phyloP scores from a whole-genome alignment of 192 early-diverging fungal species.

The Pilaira anomala region DNA sequence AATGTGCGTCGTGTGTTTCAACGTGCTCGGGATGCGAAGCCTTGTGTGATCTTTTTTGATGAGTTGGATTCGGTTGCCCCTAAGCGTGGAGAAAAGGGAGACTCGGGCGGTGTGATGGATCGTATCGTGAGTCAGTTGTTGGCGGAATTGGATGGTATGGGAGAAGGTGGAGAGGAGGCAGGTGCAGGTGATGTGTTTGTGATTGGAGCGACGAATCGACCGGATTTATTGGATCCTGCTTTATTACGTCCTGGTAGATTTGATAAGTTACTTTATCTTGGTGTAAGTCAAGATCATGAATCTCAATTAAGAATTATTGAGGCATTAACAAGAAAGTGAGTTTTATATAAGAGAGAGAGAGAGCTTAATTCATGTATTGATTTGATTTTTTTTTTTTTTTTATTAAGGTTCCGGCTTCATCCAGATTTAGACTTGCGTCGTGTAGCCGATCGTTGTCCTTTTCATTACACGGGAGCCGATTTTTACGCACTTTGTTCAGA shows the following conservation, averaged over 20 bases:
- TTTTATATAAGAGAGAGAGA: background rate
- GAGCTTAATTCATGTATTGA: no score
- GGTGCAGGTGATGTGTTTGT: conserved; percentile 86
- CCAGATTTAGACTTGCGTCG: conserved; percentile 69
- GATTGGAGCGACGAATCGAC: conserved; percentile 97
- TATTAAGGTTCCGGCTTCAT: conserved; percentile 73
- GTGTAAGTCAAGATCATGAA: conserved; percentile 88
- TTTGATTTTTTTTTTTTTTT: background rate
- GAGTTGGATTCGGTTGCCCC: conserved; percentile 98
- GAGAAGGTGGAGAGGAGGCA: conserved; percentile 39
- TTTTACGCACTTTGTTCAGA: conserved; percentile 98
- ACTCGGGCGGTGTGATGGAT: conserved; percentile 99
- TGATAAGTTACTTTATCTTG: conserved; percentile 95
- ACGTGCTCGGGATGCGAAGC: conserved; percentile 91
- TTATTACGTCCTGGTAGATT: conserved; percentile 94
- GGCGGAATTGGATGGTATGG: conserved; percentile 95
- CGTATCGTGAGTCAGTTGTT: conserved; percentile 95
- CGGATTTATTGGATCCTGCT: conserved; percentile 93
- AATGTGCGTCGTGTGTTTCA: conserved; percentile 97
- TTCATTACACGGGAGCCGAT: conserved; percentile 96
- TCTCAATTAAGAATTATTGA: conserved; percentile 85
- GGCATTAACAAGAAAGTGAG: conserved; percentile 89
- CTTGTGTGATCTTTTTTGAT: conserved; percentile 99
- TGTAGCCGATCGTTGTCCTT: conserved; percentile 84
- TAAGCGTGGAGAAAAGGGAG: conserved; percentile 96